phyloP scores from a whole-genome alignment of 306 rosid genomes.

The Boehmeria nivea region DNA sequence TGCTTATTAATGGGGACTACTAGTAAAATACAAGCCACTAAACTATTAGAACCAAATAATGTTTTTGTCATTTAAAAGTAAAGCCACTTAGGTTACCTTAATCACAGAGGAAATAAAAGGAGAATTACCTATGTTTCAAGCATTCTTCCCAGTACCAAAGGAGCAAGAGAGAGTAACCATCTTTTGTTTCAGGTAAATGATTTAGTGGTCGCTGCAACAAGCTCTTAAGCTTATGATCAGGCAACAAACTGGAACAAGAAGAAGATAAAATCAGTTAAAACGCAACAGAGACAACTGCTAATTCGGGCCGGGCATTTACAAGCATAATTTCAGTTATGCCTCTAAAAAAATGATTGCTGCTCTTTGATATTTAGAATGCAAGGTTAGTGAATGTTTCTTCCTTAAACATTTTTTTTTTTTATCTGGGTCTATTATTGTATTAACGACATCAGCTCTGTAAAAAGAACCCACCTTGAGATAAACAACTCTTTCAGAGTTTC shows the following conservation, averaged over 20 bases:
- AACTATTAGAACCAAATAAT: background rate
- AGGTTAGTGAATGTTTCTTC: no score
- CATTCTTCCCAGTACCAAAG: constrained; percentile 97
- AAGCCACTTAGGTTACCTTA: background rate
- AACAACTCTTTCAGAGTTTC: constrained; percentile 86
- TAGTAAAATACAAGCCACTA: constrained; percentile 5
- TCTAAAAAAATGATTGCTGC: no score
- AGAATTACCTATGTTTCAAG: constrained; percentile 79
- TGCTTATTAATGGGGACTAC: background rate
- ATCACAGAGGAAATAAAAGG: constrained; percentile 1
- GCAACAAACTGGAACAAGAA: constrained; percentile 59
- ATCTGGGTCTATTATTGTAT: no score
- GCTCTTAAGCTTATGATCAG: constrained; percentile 84
- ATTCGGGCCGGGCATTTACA: no score
- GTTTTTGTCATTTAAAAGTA: background rate
- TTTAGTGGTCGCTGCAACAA: constrained; percentile 63
- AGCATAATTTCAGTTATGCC: no score
- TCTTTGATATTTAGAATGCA: no score
- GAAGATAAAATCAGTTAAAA: background rate
- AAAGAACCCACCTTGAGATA: constrained; percentile 54
- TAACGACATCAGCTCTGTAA: background rate
- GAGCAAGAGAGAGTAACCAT: constrained; percentile 84
- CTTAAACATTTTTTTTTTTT: no score
- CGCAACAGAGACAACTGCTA: background rate
- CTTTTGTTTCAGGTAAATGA: constrained; percentile 72